Conservation (phyloP, 805 yeast genomes). For the Torulaspora quercuum region DNA sequence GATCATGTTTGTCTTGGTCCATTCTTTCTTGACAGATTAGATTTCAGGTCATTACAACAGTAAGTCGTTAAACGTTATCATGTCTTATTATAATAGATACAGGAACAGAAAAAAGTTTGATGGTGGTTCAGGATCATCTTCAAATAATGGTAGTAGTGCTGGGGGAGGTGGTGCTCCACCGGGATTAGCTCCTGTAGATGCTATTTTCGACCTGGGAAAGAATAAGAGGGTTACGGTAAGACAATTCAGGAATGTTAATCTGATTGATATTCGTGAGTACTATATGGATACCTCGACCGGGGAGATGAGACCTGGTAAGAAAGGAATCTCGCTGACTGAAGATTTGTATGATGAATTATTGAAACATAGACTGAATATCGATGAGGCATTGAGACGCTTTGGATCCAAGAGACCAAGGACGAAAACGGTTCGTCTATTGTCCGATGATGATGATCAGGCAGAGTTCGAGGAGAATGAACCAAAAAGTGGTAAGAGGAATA, state of each 20-base stretch:
- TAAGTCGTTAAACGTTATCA: too few relatives aligned
- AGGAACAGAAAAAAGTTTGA: conserved; percentile 26
- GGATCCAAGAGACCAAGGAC: conserved; percentile 37
- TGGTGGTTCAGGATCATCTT: conserved; percentile 10
- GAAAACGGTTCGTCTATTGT: conserved; percentile 29
- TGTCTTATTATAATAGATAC: conserved; percentile 35
- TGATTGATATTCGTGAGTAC: conserved; percentile 83
- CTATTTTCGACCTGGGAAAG: conserved; percentile 45
- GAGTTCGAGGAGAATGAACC: conserved; percentile 17
- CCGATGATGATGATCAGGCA: conserved; percentile 30
- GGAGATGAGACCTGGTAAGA: conserved; percentile 74
- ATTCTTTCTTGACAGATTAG: too few relatives aligned
- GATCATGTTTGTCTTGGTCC: conserved; percentile 2
- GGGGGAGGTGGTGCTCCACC: conserved; percentile 10
- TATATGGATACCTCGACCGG: conserved; percentile 57
- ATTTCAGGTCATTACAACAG: too few relatives aligned
- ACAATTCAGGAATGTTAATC: conserved; percentile 58
- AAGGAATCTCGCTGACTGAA: conserved; percentile 45
- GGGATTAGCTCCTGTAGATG: conserved; percentile 29
- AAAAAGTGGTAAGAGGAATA: conserved; percentile 1
- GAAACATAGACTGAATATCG: conserved; percentile 37
- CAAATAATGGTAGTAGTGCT: conserved; percentile 6
- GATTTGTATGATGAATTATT: conserved; percentile 37
- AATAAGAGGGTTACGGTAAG: conserved; percentile 72
- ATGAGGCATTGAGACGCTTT: conserved; percentile 37